Base-by-base conservation (phyloP, 306 rosid genomes). In the Benincasa hispida region DNA sequence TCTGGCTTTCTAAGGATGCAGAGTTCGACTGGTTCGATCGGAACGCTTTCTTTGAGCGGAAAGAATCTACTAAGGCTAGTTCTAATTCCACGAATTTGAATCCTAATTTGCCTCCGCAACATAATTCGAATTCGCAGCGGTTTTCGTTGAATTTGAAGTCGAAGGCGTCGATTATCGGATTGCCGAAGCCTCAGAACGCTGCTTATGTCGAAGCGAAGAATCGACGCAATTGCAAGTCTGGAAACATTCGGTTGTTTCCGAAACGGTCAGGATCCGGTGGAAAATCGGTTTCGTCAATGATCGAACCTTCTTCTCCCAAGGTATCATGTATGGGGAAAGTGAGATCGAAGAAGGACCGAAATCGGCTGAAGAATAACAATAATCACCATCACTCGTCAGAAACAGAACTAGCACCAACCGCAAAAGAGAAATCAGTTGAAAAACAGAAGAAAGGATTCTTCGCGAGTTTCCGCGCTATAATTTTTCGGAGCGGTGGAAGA, bases 281-380 rank as follows among this genome's bases (percentile, higher is more conserved):
- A 8, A 91, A 90, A 83, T 86, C 96, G 4, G 95, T 81, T 28
- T n/a, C 85, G 5, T 14, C 82, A 8, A 35, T 90, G 80, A 27
- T 81, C 57, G 99, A 94, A 60, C 99, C 99, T 12, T 83, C 91
- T 14, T 94, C 99, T 14, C 99, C 99, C 10, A 94, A 92, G 85
- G 99, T 94, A 6, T 94, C 99, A 0, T 94, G 99, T 67, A 94
- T 92, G 77, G 99, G 99, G 17, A 86, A 88, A 76, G 99, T 94
- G 53, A 85, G 95, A 86, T 92, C 99, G 19, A 94, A 82, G 85
- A 80, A 89, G 9, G 93, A 86, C 51, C 84, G 93, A 72, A 86
- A 86, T 58, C 88, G 93, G 2, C 79, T 88, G 78, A 81, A 85
- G 87, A 82, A 30, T 50, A 50, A 15, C 5, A 48, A 50, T 17